A percentile compares a stretch with the other conserved stretches of the same genome.
Evolutionary conservation across 345 rosid genomes (phyloP).

Genomic region (Garcia nutans): DNA sequence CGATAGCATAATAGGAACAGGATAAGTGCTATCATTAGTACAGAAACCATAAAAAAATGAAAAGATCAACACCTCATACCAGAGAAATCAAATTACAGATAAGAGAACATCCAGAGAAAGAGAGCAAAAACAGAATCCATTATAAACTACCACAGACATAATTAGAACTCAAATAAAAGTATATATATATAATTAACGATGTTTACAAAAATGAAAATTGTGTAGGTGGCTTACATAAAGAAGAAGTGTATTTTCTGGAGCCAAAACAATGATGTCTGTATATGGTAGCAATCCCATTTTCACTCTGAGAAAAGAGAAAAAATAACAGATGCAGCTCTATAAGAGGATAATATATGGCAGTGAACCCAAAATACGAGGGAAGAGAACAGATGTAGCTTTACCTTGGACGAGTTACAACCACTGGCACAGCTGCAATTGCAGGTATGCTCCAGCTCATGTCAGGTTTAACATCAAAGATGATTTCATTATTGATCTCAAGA

Average conservation of each 20-base stretch:
- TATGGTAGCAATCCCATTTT: conserved; percentile 63
- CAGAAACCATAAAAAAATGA: background rate
- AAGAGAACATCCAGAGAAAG: background rate
- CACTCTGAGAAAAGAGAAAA: conserved; percentile 43
- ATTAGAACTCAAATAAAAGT: conserved; percentile 4
- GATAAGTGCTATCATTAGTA: background rate
- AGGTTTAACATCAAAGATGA: conserved; percentile 70
- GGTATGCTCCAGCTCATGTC: conserved; percentile 90
- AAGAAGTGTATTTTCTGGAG: conserved; percentile 72
- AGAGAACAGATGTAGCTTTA: conserved; percentile 28
- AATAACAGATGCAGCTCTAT: background rate
- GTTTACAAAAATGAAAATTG: background rate
- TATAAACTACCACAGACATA: background rate
- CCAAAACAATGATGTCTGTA: conserved; percentile 69
- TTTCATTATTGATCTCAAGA: conserved; percentile 71
- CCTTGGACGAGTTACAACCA: conserved; percentile 80
- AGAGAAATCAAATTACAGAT: background rate
- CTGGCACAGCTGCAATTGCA: conserved; percentile 87
- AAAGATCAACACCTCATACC: background rate
- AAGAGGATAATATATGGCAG: background rate
- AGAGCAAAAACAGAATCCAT: background rate
- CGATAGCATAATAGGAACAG: background rate
- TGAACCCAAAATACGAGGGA: conserved; percentile 1
- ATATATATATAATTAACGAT: background rate
- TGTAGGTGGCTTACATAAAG: conserved; percentile 68